Evolutionary conservation across 352 stramenopile genomes (phyloP).

Genomic region (Phytophthora tubulina): DNA sequence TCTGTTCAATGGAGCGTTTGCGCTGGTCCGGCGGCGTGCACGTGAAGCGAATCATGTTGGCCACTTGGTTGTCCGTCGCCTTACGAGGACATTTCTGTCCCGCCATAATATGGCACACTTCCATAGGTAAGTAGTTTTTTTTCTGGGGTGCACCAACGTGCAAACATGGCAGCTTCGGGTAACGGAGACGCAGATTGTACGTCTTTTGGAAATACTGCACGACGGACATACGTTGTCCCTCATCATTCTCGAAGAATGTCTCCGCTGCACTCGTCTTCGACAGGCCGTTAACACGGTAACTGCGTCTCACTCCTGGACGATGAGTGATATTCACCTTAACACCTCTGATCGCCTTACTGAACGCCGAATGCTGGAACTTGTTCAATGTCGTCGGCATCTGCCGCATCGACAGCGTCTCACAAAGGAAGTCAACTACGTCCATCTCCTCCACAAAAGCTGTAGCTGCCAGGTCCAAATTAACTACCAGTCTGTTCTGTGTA

Average conservation of each 20-base stretch:
- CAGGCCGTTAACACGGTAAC: slow-evolving; percentile 76
- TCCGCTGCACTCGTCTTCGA: slow-evolving; percentile 51
- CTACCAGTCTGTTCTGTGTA: slow-evolving; percentile 69
- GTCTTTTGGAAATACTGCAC: slow-evolving; percentile 65
- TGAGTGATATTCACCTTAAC: slow-evolving; percentile 78
- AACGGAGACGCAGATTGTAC: slow-evolving; percentile 67
- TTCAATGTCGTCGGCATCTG: slow-evolving; percentile 45
- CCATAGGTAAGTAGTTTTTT: slow-evolving; percentile 85
- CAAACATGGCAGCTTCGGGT: slow-evolving; percentile 81
- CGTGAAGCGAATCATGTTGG: slow-evolving; percentile 85
- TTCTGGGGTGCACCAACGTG: slow-evolving; percentile 81
- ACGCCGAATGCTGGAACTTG: slow-evolving; percentile 55
- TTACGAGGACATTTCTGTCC: slow-evolving; percentile 86
- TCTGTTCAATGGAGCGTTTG: slow-evolving; percentile 68
- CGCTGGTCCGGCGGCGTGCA: slow-evolving; percentile 64
- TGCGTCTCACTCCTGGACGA: slow-evolving; percentile 60
- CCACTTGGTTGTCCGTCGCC: slow-evolving; percentile 79
- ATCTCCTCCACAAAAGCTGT: slow-evolving; percentile 79
- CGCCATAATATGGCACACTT: slow-evolving; percentile 77
- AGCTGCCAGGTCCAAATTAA: slow-evolving; percentile 79
- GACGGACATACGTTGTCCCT: slow-evolving; percentile 56
- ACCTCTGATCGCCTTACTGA: slow-evolving; percentile 67
- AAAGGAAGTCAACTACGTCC: slow-evolving; percentile 61
- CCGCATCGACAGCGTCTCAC: slow-evolving; percentile 39
- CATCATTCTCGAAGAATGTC: slow-evolving; percentile 72